Evolutionary conservation across 306 rosid species (phyloP).

Genomic region (Pachyrhizus erosus): DNA sequence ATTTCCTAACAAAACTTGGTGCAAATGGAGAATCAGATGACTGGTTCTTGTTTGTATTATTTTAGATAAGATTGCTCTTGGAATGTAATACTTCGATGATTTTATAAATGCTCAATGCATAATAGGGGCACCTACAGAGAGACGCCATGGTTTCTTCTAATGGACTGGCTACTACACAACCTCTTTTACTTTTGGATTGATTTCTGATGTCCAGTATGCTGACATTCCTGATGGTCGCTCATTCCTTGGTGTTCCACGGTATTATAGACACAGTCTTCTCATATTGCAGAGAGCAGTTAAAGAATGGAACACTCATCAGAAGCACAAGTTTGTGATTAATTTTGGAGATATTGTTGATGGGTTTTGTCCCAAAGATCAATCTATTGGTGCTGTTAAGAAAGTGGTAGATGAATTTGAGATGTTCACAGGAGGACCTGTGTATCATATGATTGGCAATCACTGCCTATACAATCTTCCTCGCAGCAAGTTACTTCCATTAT

Average conservation of each 20-base stretch:
- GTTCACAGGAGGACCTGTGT: conserved; percentile 77
- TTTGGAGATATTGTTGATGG: conserved; percentile 96
- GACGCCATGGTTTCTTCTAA: conserved; percentile 59
- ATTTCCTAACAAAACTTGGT: too few relatives aligned
- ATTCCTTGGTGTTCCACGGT: conserved; percentile 84
- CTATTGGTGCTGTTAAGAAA: conserved; percentile 62
- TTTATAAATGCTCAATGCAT: conserved; percentile 33
- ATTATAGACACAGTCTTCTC: conserved; percentile 78
- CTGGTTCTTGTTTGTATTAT: conserved; percentile 14
- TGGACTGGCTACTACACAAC: conserved; percentile 50
- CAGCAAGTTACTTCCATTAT: conserved; percentile 67
- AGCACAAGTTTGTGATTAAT: conserved; percentile 72
- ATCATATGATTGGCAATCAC: conserved; percentile 93
- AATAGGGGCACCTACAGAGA: conserved; percentile 50
- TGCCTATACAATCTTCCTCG: conserved; percentile 97
- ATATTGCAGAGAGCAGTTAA: conserved; percentile 76
- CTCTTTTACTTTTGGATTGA: conserved; percentile 87
- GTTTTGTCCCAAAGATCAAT: conserved; percentile 78
- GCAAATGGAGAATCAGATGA: not conserved
- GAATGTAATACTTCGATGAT: conserved; percentile 35
- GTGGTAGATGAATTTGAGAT: conserved; percentile 68
- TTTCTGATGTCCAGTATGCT: conserved; percentile 91
- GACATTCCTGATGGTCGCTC: conserved; percentile 92
- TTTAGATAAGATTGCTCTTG: conserved; percentile 25
- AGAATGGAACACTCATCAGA: conserved; percentile 73